A percentile compares a stretch with the other conserved stretches of the same genome.
phyloP scores from a whole-genome alignment of 345 rosid species.

The Erysimum cheiranthoides region DNA sequence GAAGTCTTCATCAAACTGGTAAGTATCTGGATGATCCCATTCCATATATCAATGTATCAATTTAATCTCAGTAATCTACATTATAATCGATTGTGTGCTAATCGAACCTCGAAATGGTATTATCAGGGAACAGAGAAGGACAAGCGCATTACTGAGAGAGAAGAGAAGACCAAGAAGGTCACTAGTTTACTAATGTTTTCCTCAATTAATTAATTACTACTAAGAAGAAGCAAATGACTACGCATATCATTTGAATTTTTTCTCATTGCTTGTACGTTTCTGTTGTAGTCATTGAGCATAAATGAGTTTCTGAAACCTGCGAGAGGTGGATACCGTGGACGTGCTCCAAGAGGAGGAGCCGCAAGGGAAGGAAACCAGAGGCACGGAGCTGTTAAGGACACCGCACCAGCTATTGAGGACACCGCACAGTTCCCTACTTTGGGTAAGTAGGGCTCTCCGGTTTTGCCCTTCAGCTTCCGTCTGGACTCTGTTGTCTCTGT shows the following conservation, averaged over 20 bases:
- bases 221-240: background rate
- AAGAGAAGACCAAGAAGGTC: slow-evolving; percentile 70
- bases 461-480: slow-evolving; percentile 4
- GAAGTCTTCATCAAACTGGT: slow-evolving; percentile 74
- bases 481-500: slow-evolving; percentile 21
- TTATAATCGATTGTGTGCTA: background rate
- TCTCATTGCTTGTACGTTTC: background rate
- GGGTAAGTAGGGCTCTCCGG: slow-evolving; percentile 45
- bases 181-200: slow-evolving; percentile 27
- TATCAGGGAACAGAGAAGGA: slow-evolving; percentile 74
- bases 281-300: slow-evolving; percentile 61
- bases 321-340: slow-evolving; percentile 58
- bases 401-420: slow-evolving; percentile 69
- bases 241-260: background rate
- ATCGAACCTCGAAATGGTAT: background rate
- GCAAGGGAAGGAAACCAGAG: background rate
- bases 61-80: background rate
- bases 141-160: slow-evolving; percentile 62
- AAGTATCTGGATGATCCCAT: background rate
- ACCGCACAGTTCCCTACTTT: slow-evolving; percentile 74
- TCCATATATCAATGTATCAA: background rate
- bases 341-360: slow-evolving; percentile 50
- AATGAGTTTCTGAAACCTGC: slow-evolving; percentile 79
- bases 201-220: background rate
- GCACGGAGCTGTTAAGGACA: slow-evolving; percentile 58